A percentile compares a stretch with the other conserved stretches of the same genome.
These are phyloP conservation scores for Actinomortierella ambigua DNA, from an alignment of 371 early-diverging fungal species.

Conservation along the genomic window DNA sequence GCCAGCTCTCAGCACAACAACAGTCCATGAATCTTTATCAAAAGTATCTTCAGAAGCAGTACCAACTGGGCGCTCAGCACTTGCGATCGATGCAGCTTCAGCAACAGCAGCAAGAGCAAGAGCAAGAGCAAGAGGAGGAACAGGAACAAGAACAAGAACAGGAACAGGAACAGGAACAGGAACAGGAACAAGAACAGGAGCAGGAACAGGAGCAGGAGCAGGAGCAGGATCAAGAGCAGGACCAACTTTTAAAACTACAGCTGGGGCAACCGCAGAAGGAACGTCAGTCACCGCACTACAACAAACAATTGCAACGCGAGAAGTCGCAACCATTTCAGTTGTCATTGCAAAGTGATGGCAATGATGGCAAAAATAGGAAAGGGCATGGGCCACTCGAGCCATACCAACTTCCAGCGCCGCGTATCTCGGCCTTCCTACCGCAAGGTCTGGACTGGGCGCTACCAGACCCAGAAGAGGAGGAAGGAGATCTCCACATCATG, in stretches of 20 bases:
- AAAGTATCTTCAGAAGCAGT: conserved; percentile 23
- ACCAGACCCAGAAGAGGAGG: conserved; percentile 15
- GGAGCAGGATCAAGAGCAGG: too few relatives aligned
- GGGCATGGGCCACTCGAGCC: too few relatives aligned
- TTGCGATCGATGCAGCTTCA: too few relatives aligned
- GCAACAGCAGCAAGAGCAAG: too few relatives aligned
- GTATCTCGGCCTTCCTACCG: conserved; percentile 25
- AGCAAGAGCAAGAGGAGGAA: neutral
- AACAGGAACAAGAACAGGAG: too few relatives aligned
- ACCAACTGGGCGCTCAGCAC: conserved; percentile 2
- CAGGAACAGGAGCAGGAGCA: too few relatives aligned
- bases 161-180: neutral
- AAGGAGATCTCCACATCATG: conserved; percentile 9
- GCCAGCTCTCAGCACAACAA: conserved; percentile 29
- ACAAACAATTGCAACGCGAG: conserved; percentile 7
- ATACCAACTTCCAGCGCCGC: conserved; percentile 6
- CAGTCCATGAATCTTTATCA: conserved; percentile 33
- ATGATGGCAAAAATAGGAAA: too few relatives aligned
- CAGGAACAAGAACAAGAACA: neutral
- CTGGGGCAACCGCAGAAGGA: too few relatives aligned
- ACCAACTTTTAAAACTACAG: too few relatives aligned
- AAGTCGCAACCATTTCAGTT: conserved; percentile 3
- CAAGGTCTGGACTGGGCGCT: conserved; percentile 21
- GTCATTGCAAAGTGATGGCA: neutral
- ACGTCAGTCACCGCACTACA: neutral